These are phyloP conservation scores for Favolaschia claudopus DNA, from an alignment of 768 basidiomycete genomes.

Conservation along the genomic window DNA sequence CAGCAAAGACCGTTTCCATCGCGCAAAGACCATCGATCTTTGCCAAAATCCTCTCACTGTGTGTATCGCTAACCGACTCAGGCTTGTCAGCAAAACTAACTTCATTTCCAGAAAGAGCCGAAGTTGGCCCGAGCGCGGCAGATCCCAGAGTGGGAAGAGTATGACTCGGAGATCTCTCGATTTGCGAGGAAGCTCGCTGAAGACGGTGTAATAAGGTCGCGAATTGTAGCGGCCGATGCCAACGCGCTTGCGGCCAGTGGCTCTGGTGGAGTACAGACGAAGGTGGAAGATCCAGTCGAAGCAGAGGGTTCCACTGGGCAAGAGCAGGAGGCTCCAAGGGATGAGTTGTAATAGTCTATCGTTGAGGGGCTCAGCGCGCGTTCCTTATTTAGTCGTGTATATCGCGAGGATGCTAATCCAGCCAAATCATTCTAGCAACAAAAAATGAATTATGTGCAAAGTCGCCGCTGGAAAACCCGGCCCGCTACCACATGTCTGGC, in stretches of 20 bases:
- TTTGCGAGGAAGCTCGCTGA: slow-evolving; percentile 79
- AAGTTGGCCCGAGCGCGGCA: slow-evolving; percentile 92
- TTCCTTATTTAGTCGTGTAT: neutral
- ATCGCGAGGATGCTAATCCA: too few species aligned
- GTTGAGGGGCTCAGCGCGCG: neutral
- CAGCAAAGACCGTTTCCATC: slow-evolving; percentile 82
- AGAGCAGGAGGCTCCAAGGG: slow-evolving; percentile 13
- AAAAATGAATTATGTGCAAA: too few species aligned
- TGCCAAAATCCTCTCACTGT: slow-evolving; percentile 97
- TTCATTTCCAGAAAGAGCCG: slow-evolving; percentile 85
- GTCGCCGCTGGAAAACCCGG: too few species aligned
- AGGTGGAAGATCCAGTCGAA: neutral
- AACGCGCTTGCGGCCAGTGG: slow-evolving; percentile 64
- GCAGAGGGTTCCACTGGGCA: neutral
- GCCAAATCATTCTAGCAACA: too few species aligned
- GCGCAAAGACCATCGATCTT: slow-evolving; percentile 91
- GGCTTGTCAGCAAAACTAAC: too few species aligned
- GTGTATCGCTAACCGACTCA: slow-evolving; percentile 38
- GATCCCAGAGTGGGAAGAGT: slow-evolving; percentile 97
- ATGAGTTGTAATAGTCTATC: slow-evolving; percentile 25
- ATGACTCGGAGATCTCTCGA: slow-evolving; percentile 88
- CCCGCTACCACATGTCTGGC: too few species aligned
- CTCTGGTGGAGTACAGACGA: neutral
- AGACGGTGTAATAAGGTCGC: slow-evolving; percentile 72
- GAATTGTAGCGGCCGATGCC: slow-evolving; percentile 71